Evolutionary conservation across 2,329 filamentous ascomycete genomes (phyloP).

Genomic region (Fusarium stilboides): DNA sequence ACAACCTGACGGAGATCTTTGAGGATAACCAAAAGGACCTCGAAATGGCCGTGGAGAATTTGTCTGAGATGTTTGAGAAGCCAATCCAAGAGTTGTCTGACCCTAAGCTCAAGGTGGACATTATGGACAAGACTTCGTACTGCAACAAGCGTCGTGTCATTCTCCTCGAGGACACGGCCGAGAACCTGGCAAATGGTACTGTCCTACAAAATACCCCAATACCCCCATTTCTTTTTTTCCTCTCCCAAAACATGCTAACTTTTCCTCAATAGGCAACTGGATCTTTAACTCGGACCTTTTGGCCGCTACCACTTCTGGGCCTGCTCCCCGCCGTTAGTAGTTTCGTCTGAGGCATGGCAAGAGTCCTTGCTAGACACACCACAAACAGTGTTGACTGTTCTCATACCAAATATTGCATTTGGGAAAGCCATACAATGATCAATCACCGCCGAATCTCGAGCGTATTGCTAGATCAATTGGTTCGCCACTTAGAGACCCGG

Average conservation of each 20-base stretch:
- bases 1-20: slow-evolving; percentile 97
- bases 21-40: slow-evolving; percentile 99
- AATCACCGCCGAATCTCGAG: not conserved
- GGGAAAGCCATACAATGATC: not conserved
- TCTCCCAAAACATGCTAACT: slow-evolving; percentile 45
- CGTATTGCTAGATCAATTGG: slow-evolving; percentile 11
- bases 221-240: not conserved
- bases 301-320: slow-evolving; percentile 40
- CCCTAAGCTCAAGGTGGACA: slow-evolving; percentile 95
- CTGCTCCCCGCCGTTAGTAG: slow-evolving; percentile 44
- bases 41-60: slow-evolving; percentile 94
- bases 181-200: slow-evolving; percentile 88
- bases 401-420: not conserved
- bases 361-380: not conserved
- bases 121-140: slow-evolving; percentile 98
- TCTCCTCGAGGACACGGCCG: slow-evolving; percentile 90
- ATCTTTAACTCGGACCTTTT: slow-evolving; percentile 58
- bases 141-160: slow-evolving; percentile 95
- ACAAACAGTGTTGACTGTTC: not conserved
- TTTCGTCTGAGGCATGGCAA: not conserved
- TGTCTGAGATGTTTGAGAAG: slow-evolving; percentile 99
- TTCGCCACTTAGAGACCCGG: slow-evolving; percentile 8
- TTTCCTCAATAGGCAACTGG: slow-evolving; percentile 59
- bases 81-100: slow-evolving; percentile 87
- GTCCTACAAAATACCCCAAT: not conserved